Evolutionary conservation across 306 rosid genomes (phyloP).

Genomic region (Sechiopsis laciniata): DNA sequence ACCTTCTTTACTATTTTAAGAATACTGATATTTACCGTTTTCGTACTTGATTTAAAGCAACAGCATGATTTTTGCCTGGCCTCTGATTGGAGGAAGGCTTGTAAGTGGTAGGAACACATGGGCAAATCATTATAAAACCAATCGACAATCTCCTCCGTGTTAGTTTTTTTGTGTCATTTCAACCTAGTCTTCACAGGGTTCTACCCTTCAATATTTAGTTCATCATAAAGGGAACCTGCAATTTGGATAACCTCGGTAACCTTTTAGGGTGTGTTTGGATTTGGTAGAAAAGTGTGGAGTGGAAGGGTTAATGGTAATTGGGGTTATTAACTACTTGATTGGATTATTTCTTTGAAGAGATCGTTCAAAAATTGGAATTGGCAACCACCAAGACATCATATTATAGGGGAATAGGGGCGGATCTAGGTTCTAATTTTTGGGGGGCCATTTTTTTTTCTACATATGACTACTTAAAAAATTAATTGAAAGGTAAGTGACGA

Average conservation of each 20-base stretch:
- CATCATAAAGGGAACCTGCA: background rate
- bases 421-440: too few species aligned
- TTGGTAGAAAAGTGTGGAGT: too few species aligned
- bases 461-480: too few species aligned
- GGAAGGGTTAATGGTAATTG: too few species aligned
- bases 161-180: background rate
- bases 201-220: background rate
- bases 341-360: too few species aligned
- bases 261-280: too few species aligned
- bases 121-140: background rate
- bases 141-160: background rate
- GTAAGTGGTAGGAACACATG: background rate
- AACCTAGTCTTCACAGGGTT: background rate
- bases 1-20: constrained; percentile 2
- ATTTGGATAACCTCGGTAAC: background rate
- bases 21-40: background rate
- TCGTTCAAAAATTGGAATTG: too few species aligned
- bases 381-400: too few species aligned
- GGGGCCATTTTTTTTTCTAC: too few species aligned
- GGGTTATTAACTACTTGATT: too few species aligned
- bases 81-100: constrained; percentile 5
- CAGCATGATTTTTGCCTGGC: background rate
- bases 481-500: too few species aligned
- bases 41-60: background rate
- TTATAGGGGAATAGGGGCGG: too few species aligned